Conservation (phyloP, 225 moss, liverwort and hornwort species). For the Physcomitrium patens region DNA sequence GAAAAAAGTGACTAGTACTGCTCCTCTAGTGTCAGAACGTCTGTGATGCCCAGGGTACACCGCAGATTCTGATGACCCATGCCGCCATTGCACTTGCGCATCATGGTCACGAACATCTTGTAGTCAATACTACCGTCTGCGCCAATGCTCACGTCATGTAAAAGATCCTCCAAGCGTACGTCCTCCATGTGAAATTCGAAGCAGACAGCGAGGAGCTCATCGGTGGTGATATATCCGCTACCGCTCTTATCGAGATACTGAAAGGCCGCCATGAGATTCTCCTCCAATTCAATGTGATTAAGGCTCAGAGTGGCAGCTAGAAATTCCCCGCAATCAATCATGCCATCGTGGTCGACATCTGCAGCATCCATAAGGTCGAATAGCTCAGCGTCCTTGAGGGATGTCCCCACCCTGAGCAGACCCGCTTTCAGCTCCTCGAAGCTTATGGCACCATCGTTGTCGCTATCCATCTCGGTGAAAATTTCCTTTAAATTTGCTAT, state of each 20-base stretch:
- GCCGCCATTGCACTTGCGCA: conserved; percentile 76
- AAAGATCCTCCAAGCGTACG: conserved; percentile 65
- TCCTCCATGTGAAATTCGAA: conserved; percentile 64
- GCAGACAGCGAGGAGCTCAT: conserved; percentile 58
- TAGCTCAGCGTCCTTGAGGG: conserved; percentile 71
- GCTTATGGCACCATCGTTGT: conserved; percentile 68
- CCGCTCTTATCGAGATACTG: conserved; percentile 62
- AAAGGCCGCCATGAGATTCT: conserved; percentile 74
- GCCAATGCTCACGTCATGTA: conserved; percentile 66
- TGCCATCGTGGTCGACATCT: conserved; percentile 63
- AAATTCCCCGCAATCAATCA: conserved; percentile 81
- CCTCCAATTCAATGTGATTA: conserved; percentile 79
- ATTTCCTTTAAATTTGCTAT: conserved; percentile 72
- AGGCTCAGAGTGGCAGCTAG: conserved; percentile 78
- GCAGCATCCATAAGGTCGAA: conserved; percentile 52
- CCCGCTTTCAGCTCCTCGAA: conserved; percentile 77
- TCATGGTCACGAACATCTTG: conserved; percentile 77
- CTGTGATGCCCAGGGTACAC: conserved; percentile 49
- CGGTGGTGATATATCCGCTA: conserved; percentile 62
- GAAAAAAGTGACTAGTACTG: conserved; percentile 12
- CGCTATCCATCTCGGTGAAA: conserved; percentile 75
- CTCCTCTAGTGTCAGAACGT: conserved; percentile 43
- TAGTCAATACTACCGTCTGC: conserved; percentile 79
- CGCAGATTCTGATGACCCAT: conserved; percentile 51
- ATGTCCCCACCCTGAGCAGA: conserved; percentile 68